A percentile compares a stretch with the other conserved stretches of the same genome.
phyloP scores from a whole-genome alignment of 2,329 filamentous ascomycete species.

The Xylariaceae sp. region DNA sequence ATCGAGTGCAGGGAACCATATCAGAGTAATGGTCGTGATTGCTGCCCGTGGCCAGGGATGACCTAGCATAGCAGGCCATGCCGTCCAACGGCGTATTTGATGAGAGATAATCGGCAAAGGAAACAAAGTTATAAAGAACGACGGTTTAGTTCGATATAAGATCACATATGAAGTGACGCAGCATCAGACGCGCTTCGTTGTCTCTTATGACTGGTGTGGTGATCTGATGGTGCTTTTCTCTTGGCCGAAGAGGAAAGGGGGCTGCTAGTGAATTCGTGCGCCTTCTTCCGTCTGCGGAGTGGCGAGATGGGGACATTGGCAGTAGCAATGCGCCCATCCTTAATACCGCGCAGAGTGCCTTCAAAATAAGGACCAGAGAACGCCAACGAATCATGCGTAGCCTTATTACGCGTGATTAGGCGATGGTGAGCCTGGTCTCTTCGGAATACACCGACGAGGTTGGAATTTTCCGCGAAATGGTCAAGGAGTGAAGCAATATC shows the following conservation, averaged over 20 bases:
- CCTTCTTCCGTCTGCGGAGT: constrained; percentile 52
- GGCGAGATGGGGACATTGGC: constrained; percentile 65
- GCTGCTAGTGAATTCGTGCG: constrained; percentile 43
- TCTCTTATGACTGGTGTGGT: constrained; percentile 45
- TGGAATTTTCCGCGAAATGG: constrained; percentile 60
- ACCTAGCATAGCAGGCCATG: constrained; percentile 15
- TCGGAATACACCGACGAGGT: constrained; percentile 74
- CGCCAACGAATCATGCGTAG: constrained; percentile 57
- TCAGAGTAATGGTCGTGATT: not conserved
- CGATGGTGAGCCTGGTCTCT: constrained; percentile 60
- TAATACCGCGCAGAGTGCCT: constrained; percentile 57
- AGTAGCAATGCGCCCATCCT: constrained; percentile 60
- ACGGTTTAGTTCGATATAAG: not conserved
- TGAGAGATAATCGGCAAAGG: not conserved
- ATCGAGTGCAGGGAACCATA: constrained; percentile 7
- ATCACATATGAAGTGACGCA: constrained; percentile 42
- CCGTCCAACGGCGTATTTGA: constrained; percentile 20
- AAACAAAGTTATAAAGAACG: not conserved
- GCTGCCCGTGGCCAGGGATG: constrained; percentile 21
- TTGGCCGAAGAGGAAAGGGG: constrained; percentile 47
- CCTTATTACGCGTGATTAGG: constrained; percentile 55
- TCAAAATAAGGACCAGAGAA: constrained; percentile 56
- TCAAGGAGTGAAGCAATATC: constrained; percentile 53
- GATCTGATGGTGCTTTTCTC: constrained; percentile 49
- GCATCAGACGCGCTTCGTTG: constrained; percentile 57